Base-by-base conservation (phyloP, 1,139 yeast species). In the Keqinozyma sinolaborantium region DNA sequence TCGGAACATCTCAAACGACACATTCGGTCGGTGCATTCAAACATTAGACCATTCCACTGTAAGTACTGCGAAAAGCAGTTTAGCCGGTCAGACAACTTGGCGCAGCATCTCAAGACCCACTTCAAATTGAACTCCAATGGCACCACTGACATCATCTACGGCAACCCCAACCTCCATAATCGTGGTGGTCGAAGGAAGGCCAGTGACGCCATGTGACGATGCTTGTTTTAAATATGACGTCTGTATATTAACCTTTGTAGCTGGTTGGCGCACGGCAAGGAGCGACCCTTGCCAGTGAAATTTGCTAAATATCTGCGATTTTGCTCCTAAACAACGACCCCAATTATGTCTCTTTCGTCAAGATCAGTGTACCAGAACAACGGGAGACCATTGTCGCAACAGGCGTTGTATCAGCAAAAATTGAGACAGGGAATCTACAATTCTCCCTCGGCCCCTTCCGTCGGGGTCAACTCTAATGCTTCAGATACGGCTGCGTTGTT, bases 391-490 rank as follows among this genome's bases (percentile, higher is more conserved):
- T 65, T 83, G 39, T 78, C 86, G 27, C 77, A 74, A 42, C 85
- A 81, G 52, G 95, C 95, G 3, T 58, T 80, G 34, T 86, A 85
- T 60, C 82, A 79, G 45, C 90, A 87, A 41, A 82, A 82, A 49
- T 60, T 82, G 51, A 83, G 76, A 49, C 83, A 81, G 49, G 95
- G 95, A 25, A 69, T 80, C 31, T 86, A 70, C 58, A 72, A 74
- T 42, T 69, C 78, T 34, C 96, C 96, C 2, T 79, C 85, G 9
- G 69, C 66, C 31, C 77, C 79, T 4, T 60, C 73, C 11, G 72
- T 84, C 3, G 96, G 97, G 10, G 92, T 85, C 34, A 73, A 72
- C 46, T 66, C 76, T 36, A 65, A 67, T 31, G 88, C 88, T 20
- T 76, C 86, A 9, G 88, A 81, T 51, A 76, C 84, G 3, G 94